These are phyloP conservation scores for Psilocybe cyanescens DNA, from an alignment of 768 basidiomycete species.

Conservation along the genomic window DNA sequence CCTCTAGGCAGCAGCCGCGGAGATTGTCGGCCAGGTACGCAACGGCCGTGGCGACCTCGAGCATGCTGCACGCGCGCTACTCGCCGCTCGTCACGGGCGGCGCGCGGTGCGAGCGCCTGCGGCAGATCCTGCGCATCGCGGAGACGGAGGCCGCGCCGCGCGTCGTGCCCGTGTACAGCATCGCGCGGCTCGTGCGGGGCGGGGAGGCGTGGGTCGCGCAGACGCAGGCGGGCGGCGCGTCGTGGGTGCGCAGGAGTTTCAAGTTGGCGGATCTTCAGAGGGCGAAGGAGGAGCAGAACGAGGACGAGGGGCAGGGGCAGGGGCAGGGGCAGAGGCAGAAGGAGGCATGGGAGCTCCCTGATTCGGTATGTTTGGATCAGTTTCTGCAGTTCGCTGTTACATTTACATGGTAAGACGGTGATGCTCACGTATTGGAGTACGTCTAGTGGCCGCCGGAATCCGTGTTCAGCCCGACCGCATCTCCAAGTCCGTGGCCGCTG, in stretches of 20 bases:
- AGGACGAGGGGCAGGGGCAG: background rate
- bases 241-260: background rate
- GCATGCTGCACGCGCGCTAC: slow-evolving; percentile 3
- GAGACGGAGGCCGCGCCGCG: slow-evolving; percentile 7
- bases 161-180: slow-evolving; percentile 5
- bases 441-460: slow-evolving; percentile 20
- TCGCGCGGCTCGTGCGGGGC: slow-evolving; percentile 5
- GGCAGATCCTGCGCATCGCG: slow-evolving; percentile 1
- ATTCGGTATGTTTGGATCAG: background rate
- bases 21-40: background rate
- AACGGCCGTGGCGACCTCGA: background rate
- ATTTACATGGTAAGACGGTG: background rate
- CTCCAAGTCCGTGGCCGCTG: slow-evolving; percentile 45
- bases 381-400: too few species aligned
- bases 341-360: slow-evolving; percentile 8
- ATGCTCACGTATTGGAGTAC: background rate
- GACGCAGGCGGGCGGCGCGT: background rate
- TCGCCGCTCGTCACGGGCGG: background rate
- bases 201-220: slow-evolving; percentile 2
- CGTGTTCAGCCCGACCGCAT: slow-evolving; percentile 35
- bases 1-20: background rate
- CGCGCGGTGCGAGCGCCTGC: background rate
- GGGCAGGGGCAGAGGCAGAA: background rate
- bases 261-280: background rate
- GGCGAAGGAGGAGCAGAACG: background rate